Evolutionary conservation across 495 filamentous ascomycete genomes (phyloP).

Genomic region (Clohesyomyces aquaticus): DNA sequence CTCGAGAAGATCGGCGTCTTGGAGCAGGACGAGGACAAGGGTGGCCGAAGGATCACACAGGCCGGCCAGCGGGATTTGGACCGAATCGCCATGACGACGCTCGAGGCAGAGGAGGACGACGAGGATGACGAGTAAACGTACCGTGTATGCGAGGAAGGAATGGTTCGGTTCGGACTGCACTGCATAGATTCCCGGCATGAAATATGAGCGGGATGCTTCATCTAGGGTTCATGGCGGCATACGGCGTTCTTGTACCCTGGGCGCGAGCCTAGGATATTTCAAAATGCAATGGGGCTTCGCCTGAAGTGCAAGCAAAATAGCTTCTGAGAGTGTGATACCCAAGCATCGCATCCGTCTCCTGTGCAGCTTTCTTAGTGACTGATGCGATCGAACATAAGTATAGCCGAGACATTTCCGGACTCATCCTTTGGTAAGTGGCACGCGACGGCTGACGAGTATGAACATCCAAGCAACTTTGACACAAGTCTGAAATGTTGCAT

Average conservation of each 20-base stretch:
- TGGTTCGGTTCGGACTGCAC: neutral
- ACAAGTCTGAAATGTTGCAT: too few species aligned
- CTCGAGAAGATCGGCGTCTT: conserved; percentile 99
- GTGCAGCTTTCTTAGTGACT: too few species aligned
- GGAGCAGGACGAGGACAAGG: conserved; percentile 95
- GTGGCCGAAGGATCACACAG: conserved; percentile 95
- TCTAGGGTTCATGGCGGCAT: conserved; percentile 22
- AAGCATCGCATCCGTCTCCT: too few species aligned
- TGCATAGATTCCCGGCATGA: conserved; percentile 20
- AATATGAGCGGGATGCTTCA: conserved; percentile 16
- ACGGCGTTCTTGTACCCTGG: conserved; percentile 35
- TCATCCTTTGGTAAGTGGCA: too few species aligned
- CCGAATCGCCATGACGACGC: conserved; percentile 78
- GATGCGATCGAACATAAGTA: too few species aligned
- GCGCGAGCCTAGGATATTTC: conserved; percentile 27
- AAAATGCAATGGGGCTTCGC: conserved; percentile 29
- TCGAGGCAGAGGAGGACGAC: conserved; percentile 71
- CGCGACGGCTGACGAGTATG: too few species aligned
- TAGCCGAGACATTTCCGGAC: too few species aligned
- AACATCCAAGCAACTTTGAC: too few species aligned
- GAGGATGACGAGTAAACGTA: conserved; percentile 58
- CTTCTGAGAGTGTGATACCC: neutral
- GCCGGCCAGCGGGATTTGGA: conserved; percentile 97
- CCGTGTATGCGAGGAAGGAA: neutral
- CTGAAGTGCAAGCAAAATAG: conserved; percentile 9